Conservation (phyloP, 805 yeast genomes). For the Yarrowia sp. region DNA sequence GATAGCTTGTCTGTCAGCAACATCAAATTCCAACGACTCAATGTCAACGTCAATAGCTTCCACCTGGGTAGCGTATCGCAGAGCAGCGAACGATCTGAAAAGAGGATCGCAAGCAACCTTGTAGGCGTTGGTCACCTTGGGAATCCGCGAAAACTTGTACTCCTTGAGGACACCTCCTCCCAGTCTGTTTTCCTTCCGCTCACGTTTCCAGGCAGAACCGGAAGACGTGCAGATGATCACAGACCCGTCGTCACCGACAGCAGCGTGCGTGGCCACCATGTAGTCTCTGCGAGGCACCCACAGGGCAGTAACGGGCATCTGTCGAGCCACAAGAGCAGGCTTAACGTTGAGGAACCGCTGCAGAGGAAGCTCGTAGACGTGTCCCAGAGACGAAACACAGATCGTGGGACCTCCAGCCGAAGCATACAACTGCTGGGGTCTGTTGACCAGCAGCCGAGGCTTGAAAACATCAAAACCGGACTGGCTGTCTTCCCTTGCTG, state of each 20-base stretch:
- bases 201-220: constrained; percentile 65
- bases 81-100: constrained; percentile 70
- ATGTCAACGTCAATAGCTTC: constrained; percentile 61
- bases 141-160: constrained; percentile 62
- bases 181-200: constrained; percentile 43
- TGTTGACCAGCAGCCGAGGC: constrained; percentile 39
- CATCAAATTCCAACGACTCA: constrained; percentile 59
- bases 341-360: constrained; percentile 42
- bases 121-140: constrained; percentile 62
- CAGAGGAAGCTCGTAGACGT: constrained; percentile 44
- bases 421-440: constrained; percentile 41
- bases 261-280: constrained; percentile 69
- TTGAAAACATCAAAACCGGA: constrained; percentile 42
- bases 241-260: constrained; percentile 71
- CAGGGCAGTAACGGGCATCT: constrained; percentile 40
- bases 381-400: constrained; percentile 45
- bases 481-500: constrained; percentile 4
- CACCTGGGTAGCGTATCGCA: constrained; percentile 67
- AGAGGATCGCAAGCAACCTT: constrained; percentile 69
- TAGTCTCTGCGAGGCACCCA: constrained; percentile 54
- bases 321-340: constrained; percentile 40
- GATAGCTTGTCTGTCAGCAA: constrained; percentile 62
- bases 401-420: constrained; percentile 44
- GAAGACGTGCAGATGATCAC: constrained; percentile 68
- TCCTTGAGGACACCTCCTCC: constrained; percentile 49